Conservation (phyloP, 1,284 basidiomycete genomes). For the Cutaneotrichosporon sp. region DNA sequence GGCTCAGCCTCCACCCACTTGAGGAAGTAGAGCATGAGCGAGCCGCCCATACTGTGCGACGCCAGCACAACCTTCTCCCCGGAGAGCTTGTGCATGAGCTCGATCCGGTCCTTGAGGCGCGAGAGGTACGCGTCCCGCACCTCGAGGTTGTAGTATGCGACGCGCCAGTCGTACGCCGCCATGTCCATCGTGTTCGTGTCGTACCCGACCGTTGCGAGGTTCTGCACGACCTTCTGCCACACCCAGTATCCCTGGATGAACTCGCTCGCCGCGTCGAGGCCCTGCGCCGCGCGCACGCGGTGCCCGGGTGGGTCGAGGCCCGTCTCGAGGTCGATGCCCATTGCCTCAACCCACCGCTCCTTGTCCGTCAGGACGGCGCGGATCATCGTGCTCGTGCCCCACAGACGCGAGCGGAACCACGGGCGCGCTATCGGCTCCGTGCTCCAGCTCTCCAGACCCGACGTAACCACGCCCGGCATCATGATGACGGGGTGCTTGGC, state of each 20-base stretch:
- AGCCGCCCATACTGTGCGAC: constrained; percentile 83
- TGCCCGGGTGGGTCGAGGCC: constrained; percentile 88
- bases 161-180: constrained; percentile 86
- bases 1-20: constrained; percentile 92
- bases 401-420: constrained; percentile 55
- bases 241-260: constrained; percentile 96
- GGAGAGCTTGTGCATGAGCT: constrained; percentile 72
- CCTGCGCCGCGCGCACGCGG: constrained; percentile 89
- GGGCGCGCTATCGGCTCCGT: constrained; percentile 40
- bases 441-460: constrained; percentile 52
- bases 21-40: constrained; percentile 59
- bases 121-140: constrained; percentile 92
- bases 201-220: constrained; percentile 86
- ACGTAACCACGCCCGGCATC: constrained; percentile 65
- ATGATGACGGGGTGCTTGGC: constrained; percentile 78
- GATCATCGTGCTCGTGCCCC: constrained; percentile 63
- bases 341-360: constrained; percentile 82
- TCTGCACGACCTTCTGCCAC: constrained; percentile 92
- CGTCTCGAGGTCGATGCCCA: constrained; percentile 87
- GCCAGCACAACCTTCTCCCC: constrained; percentile 82
- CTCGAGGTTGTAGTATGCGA: constrained; percentile 88
- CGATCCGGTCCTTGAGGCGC: constrained; percentile 78
- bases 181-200: constrained; percentile 86
- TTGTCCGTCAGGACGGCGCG: constrained; percentile 63
- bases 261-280: constrained; percentile 65